Conservation (phyloP, 2,329 filamentous ascomycete genomes). For the Phialophora expanda region DNA sequence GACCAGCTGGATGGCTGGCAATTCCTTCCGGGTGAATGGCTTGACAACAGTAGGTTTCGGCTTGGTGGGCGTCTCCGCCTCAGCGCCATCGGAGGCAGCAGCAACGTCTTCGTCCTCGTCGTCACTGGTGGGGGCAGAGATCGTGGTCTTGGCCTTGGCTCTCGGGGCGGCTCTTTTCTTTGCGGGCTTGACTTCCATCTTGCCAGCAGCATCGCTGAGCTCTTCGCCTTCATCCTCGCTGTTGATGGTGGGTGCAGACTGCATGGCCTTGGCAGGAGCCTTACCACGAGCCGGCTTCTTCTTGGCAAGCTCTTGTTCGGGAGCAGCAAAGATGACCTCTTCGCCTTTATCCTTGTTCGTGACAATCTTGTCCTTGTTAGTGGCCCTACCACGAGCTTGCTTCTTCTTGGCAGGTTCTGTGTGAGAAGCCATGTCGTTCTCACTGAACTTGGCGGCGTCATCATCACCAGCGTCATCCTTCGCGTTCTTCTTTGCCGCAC, state of each 20-base stretch:
- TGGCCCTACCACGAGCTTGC: neutral
- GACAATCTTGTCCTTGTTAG: slow-evolving; percentile 4
- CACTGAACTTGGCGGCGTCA: neutral
- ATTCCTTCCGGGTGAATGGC: too few species aligned
- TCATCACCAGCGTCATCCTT: slow-evolving; percentile 20
- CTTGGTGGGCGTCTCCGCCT: too few species aligned
- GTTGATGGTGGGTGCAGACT: neutral
- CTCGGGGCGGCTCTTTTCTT: neutral
- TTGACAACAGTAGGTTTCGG: too few species aligned
- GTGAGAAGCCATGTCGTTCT: neutral
- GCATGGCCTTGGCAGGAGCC: neutral
- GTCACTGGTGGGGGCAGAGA: neutral
- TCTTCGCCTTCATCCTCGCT: neutral
- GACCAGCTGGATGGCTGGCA: too few species aligned
- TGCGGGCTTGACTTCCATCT: neutral
- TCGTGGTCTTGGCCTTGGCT: neutral
- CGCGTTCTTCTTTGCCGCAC: slow-evolving; percentile 18
- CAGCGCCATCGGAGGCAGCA: too few species aligned
- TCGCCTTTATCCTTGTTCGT: neutral
- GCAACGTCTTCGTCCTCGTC: neutral
- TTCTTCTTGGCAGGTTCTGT: slow-evolving; percentile 9
- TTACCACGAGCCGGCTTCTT: neutral
- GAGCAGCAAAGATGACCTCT: neutral
- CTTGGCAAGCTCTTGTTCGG: neutral
- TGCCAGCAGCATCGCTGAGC: neutral